Evolutionary conservation across 805 yeast species (phyloP).

Genomic region (Yarrowia deformans): DNA sequence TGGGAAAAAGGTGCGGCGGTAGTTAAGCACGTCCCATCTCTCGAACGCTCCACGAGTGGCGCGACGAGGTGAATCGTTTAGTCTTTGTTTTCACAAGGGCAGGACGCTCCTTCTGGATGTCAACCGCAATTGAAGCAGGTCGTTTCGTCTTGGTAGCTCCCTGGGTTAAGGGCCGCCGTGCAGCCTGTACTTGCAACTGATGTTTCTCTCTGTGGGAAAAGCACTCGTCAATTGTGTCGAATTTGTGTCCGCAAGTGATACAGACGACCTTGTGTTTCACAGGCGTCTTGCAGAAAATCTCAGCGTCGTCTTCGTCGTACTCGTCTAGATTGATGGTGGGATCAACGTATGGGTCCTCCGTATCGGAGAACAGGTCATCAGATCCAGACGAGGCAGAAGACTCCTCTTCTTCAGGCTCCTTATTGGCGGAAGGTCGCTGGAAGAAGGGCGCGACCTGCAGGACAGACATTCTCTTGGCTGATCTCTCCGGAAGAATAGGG

Average conservation of each 20-base stretch:
- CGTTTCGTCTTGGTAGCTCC: conserved; percentile 11
- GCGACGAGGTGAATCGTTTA: conserved; percentile 22
- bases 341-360: conserved; percentile 28
- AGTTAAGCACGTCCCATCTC: conserved; percentile 6
- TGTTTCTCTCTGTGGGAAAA: conserved; percentile 11
- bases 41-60: conserved; percentile 31
- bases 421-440: conserved; percentile 15
- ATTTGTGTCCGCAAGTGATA: conserved; percentile 30
- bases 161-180: conserved; percentile 1
- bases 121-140: conserved; percentile 19
- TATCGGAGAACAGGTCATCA: conserved; percentile 32
- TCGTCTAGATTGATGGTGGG: conserved; percentile 35
- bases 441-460: conserved; percentile 14
- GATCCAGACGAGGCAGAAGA: conserved; percentile 12
- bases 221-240: conserved; percentile 32
- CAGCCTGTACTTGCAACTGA: background rate
- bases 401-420: conserved; percentile 26
- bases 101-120: conserved; percentile 20
- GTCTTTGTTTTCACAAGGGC: conserved; percentile 23
- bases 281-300: conserved; percentile 17
- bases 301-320: conserved; percentile 31
- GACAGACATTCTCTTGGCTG: conserved; percentile 15
- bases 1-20: background rate
- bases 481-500: conserved; percentile 23
- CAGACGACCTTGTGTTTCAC: conserved; percentile 29